Evolutionary conservation across 257 asterid species (phyloP).

Genomic region (Echium plantagineum): DNA sequence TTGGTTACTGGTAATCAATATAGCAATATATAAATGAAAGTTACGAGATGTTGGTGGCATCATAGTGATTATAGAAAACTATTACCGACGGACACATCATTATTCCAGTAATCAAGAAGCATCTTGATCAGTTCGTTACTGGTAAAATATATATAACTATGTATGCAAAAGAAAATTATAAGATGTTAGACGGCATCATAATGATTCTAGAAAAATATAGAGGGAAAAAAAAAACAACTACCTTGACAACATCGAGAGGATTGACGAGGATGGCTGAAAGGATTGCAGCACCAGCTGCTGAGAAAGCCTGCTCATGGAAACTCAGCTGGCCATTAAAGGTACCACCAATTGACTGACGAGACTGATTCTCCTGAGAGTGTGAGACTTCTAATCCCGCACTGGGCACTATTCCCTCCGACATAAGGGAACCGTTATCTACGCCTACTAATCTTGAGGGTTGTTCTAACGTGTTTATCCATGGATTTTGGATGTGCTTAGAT

Average conservation of each 20-base stretch:
- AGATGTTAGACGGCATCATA: not conserved
- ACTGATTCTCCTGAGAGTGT: slow-evolving; percentile 16
- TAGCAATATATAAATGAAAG: not conserved
- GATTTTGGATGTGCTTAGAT: slow-evolving; percentile 25
- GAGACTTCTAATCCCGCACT: slow-evolving; percentile 30
- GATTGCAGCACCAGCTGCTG: slow-evolving; percentile 94
- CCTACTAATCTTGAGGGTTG: slow-evolving; percentile 27
- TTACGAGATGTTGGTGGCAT: not conserved
- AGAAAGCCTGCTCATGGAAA: slow-evolving; percentile 48
- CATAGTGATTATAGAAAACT: not conserved
- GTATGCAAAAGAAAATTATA: not conserved
- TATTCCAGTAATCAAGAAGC: no score
- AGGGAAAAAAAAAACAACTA: slow-evolving; percentile 7
- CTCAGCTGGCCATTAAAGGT: slow-evolving; percentile 32
- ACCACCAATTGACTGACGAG: slow-evolving; percentile 7
- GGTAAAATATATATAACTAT: not conserved
- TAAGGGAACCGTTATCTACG: slow-evolving; percentile 29
- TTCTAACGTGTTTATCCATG: slow-evolving; percentile 37
- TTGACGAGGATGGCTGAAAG: slow-evolving; percentile 77
- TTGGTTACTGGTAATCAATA: not conserved
- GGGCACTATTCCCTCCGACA: slow-evolving; percentile 33
- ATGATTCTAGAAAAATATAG: not conserved
- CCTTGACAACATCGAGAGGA: slow-evolving; percentile 94
- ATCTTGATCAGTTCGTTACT: no score
- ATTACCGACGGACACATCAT: not conserved